Conservation (phyloP, 257 asterid species). For the Solanum paucissectum region DNA sequence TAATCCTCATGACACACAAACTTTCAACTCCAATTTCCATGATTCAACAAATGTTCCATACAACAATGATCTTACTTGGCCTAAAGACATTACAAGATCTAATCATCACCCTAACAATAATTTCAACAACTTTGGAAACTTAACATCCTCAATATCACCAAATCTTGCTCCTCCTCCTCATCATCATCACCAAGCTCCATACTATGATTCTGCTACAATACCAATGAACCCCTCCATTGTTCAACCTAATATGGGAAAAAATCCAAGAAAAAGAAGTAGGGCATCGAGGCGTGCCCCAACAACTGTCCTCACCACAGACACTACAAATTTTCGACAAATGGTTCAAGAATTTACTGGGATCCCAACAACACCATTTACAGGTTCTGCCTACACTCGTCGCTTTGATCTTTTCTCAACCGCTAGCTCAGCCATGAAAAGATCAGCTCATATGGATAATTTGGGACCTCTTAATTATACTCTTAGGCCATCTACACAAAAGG, state of each 20-base stretch:
- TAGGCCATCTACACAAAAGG: conserved; percentile 38
- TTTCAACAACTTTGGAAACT: neutral
- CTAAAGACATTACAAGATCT: neutral
- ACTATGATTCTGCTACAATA: neutral
- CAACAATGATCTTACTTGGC: neutral
- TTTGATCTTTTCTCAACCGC: conserved; percentile 7
- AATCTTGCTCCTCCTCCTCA: neutral
- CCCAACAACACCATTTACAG: conserved; percentile 2
- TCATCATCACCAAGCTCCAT: neutral
- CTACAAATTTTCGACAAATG: conserved; percentile 13
- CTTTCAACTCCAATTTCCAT: neutral
- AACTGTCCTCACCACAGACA: conserved; percentile 10
- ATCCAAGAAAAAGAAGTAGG: conserved; percentile 9
- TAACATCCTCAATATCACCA: neutral
- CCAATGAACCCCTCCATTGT: neutral
- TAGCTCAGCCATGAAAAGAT: conserved; percentile 20
- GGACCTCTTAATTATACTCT: conserved; percentile 22
- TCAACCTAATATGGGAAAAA: neutral
- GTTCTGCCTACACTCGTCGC: conserved; percentile 1
- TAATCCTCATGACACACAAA: neutral
- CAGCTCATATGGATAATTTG: conserved; percentile 21
- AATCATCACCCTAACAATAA: neutral
- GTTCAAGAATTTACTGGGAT: conserved; percentile 18
- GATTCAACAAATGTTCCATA: neutral
- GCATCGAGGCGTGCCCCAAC: conserved; percentile 16